Base-by-base conservation (phyloP, 805 yeast species). In the Starmerella etchellsii region DNA sequence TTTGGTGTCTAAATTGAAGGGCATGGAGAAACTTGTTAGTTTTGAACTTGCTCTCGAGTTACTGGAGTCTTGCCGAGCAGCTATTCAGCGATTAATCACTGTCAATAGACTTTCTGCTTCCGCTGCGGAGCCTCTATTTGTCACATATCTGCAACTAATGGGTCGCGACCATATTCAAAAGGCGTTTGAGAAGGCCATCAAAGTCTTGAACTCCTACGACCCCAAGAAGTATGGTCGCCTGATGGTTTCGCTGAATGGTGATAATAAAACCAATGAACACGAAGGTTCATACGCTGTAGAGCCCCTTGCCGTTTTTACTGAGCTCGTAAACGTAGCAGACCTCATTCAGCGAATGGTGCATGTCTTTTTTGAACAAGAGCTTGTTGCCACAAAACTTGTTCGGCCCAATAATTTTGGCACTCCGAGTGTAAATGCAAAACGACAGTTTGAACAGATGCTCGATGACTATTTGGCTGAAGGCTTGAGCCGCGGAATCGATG, bases 381-480 rank as follows among this genome's bases (percentile, higher is more conserved):
- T 88, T 49, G 67, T 66, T 1, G 41, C 51, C 3, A 66, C 70
- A 29, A 64, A 66, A 33, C 68, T 83, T 19, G 74, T 84, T 22
- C 76, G 78, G 51, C 72, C 76, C 41, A 81, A 78, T 47, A 94
- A 91, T 46, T 82, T 87, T 53, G 66, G 84, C 40, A 77, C 82
- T 44, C 78, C 78, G 6, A 71, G 88, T 7, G 73, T 84, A 36
- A 82, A 78, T 52, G 72, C 77, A 30, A 93, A 91, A 55, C 81
- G 84, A 54, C 71, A 71, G 43, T 73, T 91, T 46, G 98, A 91
- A 54, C 74, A 74, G 7, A 65, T 75, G 61, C 70, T 91, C 10
- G 98, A 91, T 59, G 82, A 76, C 40, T 79, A 71, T 55, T 95
- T 91, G 16, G 98, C 97, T 0, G 81, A 81, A 54, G 98, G 98